Percentiles rank a stretch among this genome's conserved stretches.
Conservation (phyloP, 768 basidiomycete species). For the Phylloporus sp. region DNA sequence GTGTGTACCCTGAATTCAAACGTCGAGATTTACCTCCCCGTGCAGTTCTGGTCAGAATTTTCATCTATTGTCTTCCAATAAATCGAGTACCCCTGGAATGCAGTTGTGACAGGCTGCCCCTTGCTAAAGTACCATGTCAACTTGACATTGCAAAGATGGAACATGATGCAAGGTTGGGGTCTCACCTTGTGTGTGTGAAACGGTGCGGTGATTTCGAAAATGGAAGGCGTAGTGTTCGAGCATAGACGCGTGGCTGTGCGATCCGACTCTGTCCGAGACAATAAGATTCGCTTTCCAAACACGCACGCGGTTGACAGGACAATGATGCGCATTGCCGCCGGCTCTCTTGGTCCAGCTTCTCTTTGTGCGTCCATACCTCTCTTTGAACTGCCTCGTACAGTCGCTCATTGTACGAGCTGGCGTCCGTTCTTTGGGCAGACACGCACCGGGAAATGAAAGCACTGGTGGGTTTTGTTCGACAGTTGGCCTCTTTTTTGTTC, state of each 20-base stretch:
- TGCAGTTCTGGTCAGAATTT: neutral
- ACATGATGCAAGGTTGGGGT: too few species aligned
- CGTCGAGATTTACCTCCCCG: neutral
- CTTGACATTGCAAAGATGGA: too few species aligned
- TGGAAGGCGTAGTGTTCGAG: slow-evolving; percentile 22
- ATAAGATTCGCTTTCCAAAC: slow-evolving; percentile 11
- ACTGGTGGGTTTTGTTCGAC: neutral
- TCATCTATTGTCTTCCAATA: slow-evolving; percentile 4
- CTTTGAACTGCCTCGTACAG: neutral
- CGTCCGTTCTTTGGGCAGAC: neutral
- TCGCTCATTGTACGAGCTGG: neutral
- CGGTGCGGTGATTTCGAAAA: slow-evolving; percentile 8
- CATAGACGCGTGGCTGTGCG: slow-evolving; percentile 15
- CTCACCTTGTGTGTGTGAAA: too few species aligned
- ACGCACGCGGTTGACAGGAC: slow-evolving; percentile 5
- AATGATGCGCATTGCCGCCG: slow-evolving; percentile 5
- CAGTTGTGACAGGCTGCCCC: too few species aligned
- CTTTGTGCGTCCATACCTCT: neutral
- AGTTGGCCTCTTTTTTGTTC: too few species aligned
- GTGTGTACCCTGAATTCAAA: neutral
- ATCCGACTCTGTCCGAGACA: slow-evolving; percentile 16
- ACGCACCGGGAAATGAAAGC: neutral
- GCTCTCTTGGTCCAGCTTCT: neutral
- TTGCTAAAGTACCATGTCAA: too few species aligned
- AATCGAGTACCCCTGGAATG: slow-evolving; percentile 1